These are phyloP conservation scores for Collariella sp. DNA, from an alignment of 495 filamentous ascomycete species.

Conservation along the genomic window DNA sequence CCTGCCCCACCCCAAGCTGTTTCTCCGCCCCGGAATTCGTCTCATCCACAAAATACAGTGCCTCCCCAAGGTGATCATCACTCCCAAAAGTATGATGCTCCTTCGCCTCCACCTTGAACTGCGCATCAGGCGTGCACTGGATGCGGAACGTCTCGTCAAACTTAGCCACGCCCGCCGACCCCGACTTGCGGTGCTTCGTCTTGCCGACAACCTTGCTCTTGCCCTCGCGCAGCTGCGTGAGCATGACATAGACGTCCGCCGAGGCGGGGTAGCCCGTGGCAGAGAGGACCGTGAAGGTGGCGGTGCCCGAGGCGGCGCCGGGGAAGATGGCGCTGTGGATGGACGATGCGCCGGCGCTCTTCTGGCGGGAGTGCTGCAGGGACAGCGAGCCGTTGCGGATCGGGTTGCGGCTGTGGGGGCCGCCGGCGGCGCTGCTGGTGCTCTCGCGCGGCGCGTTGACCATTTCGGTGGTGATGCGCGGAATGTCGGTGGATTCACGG, in stretches of 20 bases:
- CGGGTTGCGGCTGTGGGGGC: neutral
- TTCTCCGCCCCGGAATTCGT: slow-evolving; percentile 66
- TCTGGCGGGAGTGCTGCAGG: slow-evolving; percentile 51
- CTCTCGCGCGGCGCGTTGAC: slow-evolving; percentile 33
- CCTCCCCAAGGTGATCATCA: slow-evolving; percentile 74
- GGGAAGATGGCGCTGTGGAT: slow-evolving; percentile 47
- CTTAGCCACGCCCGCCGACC: slow-evolving; percentile 47
- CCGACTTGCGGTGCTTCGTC: slow-evolving; percentile 71
- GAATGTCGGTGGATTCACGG: slow-evolving; percentile 31
- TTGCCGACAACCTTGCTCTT: slow-evolving; percentile 79
- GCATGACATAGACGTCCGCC: slow-evolving; percentile 70
- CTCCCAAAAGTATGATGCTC: slow-evolving; percentile 74
- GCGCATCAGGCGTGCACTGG: slow-evolving; percentile 68
- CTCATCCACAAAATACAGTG: slow-evolving; percentile 82
- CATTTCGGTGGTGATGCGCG: slow-evolving; percentile 38
- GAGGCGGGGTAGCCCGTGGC: slow-evolving; percentile 68
- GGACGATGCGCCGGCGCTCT: slow-evolving; percentile 57
- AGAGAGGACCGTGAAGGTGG: slow-evolving; percentile 69
- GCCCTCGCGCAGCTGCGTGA: slow-evolving; percentile 51
- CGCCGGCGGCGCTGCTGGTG: slow-evolving; percentile 12
- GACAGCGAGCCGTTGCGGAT: slow-evolving; percentile 25
- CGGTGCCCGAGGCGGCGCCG: slow-evolving; percentile 60
- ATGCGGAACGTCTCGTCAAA: slow-evolving; percentile 76
- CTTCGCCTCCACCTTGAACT: slow-evolving; percentile 78
- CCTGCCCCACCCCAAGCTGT: slow-evolving; percentile 57